A percentile compares a stretch with the other conserved stretches of the same genome.
These are phyloP conservation scores for Monilinia aucupariae DNA, from an alignment of 2,329 filamentous ascomycete species.

Conservation along the genomic window DNA sequence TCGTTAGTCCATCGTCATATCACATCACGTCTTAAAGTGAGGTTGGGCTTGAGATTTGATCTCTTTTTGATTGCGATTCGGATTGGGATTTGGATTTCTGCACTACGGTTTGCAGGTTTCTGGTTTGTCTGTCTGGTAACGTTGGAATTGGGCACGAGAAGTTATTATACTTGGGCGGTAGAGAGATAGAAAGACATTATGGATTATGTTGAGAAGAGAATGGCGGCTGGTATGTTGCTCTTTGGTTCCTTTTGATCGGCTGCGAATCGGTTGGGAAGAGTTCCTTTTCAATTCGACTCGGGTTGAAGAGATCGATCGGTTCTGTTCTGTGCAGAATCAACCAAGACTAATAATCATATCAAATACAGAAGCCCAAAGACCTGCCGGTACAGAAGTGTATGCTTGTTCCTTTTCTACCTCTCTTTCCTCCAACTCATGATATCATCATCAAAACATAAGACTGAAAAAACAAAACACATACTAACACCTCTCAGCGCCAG, in stretches of 20 bases:
- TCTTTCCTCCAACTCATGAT: not conserved
- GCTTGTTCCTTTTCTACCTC: not conserved
- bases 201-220: slow-evolving; percentile 37
- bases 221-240: slow-evolving; percentile 30
- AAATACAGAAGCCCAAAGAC: slow-evolving; percentile 29
- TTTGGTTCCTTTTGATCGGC: not conserved
- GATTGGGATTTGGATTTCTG: too few relatives aligned
- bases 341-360: slow-evolving; percentile 19
- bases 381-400: slow-evolving; percentile 33
- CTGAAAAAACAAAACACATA: too few relatives aligned
- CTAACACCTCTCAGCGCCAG: slow-evolving; percentile 21
- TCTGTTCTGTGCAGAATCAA: not conserved
- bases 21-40: too few relatives aligned
- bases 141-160: too few relatives aligned
- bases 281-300: not conserved
- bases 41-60: too few relatives aligned
- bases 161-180: too few relatives aligned
- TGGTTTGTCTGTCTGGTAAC: too few relatives aligned
- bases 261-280: not conserved
- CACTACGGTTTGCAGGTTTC: too few relatives aligned
- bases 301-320: not conserved
- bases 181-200: slow-evolving; percentile 18
- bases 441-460: not conserved
- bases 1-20: too few relatives aligned
- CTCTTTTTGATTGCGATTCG: too few relatives aligned